Conservation (phyloP, 306 rosid genomes). For the Trifolium repens region DNA sequence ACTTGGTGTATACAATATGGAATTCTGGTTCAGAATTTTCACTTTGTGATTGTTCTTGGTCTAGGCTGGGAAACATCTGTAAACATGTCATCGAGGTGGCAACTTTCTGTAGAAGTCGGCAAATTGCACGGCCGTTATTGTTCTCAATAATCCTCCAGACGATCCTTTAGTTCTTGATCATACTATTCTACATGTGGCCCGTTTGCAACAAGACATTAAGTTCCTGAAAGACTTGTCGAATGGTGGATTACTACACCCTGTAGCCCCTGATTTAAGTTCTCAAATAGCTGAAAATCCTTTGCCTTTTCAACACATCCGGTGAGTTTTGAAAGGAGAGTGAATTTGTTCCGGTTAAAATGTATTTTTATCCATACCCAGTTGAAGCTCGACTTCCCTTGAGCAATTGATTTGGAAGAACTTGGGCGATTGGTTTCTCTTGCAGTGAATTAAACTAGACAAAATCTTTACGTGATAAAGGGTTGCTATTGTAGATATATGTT, state of each 20-base stretch:
- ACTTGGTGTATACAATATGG: conserved; percentile 65
- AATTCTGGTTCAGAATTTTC: conserved; percentile 84
- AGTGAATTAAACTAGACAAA: too few relatives aligned
- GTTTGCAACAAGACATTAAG: conserved; percentile 44
- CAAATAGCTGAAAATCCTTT: conserved; percentile 53
- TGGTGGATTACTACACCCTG: conserved; percentile 67
- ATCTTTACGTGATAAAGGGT: too few relatives aligned
- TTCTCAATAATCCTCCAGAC: conserved; percentile 49
- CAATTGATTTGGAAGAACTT: conserved; percentile 12
- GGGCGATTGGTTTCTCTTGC: too few relatives aligned
- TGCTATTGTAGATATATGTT: too few relatives aligned
- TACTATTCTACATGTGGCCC: too few relatives aligned
- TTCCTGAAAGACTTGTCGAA: conserved; percentile 64
- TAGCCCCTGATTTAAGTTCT: conserved; percentile 59
- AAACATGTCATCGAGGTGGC: conserved; percentile 80
- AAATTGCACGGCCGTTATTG: conserved; percentile 66
- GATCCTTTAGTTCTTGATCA: conserved; percentile 56
- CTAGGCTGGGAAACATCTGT: conserved; percentile 77
- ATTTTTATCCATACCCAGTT: conserved; percentile 8
- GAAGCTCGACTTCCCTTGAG: conserved; percentile 31
- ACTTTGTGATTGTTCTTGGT: conserved; percentile 78
- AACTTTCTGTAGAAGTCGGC: conserved; percentile 60
- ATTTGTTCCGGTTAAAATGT: conserved; percentile 26
- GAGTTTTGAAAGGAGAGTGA: conserved; percentile 41
- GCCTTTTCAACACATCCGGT: conserved; percentile 49